phyloP scores from a whole-genome alignment of 495 filamentous ascomycete genomes.

The Platismatia glauca region DNA sequence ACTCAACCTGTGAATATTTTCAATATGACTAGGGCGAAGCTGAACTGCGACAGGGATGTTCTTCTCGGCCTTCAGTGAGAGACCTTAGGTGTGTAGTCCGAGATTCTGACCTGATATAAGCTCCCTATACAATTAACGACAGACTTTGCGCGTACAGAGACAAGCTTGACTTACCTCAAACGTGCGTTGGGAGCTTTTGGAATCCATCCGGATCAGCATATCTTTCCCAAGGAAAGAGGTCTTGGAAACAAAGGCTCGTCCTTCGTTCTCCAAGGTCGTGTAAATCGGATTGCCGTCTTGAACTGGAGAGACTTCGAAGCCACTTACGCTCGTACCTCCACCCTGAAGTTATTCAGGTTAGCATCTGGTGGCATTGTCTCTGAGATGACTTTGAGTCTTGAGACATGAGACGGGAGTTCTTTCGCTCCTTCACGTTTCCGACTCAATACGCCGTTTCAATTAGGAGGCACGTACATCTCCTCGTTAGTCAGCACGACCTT shows the following conservation, averaged over 20 bases:
- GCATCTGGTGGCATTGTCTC: neutral
- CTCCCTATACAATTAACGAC: slow-evolving; percentile 40
- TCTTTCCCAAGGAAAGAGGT: neutral
- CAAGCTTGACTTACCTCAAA: slow-evolving; percentile 52
- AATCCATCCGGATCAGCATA: neutral
- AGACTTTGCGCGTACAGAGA: neutral
- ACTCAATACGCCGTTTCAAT: neutral
- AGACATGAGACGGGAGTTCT: neutral
- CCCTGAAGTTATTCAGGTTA: neutral
- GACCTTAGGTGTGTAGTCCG: neutral
- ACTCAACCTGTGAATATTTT: slow-evolving; percentile 96
- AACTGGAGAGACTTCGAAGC: neutral
- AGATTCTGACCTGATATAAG: slow-evolving; percentile 60
- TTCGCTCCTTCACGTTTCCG: neutral
- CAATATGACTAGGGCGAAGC: slow-evolving; percentile 84
- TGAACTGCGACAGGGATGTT: slow-evolving; percentile 88
- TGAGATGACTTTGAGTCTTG: neutral
- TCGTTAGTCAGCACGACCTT: slow-evolving; percentile 16
- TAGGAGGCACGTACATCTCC: slow-evolving; percentile 45
- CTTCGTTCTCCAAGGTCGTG: neutral
- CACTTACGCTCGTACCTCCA: neutral
- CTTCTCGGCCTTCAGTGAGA: neutral
- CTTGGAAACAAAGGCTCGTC: neutral
- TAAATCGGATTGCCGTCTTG: neutral
- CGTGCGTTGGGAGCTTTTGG: slow-evolving; percentile 62